These are phyloP conservation scores for Staphylotrichum tortipilum DNA, from an alignment of 495 filamentous ascomycete genomes.

Conservation along the genomic window DNA sequence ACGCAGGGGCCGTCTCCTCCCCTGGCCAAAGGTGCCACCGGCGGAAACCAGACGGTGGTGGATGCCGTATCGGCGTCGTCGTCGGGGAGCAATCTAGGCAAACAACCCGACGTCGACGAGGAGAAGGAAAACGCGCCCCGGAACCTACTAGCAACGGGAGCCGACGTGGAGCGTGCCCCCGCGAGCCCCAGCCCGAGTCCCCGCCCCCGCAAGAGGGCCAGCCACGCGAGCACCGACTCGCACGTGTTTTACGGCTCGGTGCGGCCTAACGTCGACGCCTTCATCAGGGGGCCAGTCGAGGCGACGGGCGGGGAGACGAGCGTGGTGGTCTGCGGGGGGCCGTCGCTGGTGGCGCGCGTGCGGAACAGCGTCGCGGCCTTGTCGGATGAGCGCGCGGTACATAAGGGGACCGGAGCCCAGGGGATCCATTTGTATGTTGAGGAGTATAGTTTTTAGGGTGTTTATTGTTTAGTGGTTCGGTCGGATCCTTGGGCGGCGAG, in stretches of 20 bases:
- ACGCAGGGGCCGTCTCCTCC: constrained; percentile 35
- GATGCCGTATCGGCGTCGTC: constrained; percentile 9
- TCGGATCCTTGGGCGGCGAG: no score
- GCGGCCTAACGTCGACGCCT: constrained; percentile 35
- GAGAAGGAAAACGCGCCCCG: no score
- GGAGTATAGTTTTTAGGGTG: constrained; percentile 37
- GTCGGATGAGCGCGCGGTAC: constrained; percentile 79
- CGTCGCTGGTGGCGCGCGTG: constrained; percentile 54
- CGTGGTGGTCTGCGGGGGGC: constrained; percentile 73
- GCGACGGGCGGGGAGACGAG: constrained; percentile 71
- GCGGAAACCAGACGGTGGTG: background rate
- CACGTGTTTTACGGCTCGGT: constrained; percentile 32
- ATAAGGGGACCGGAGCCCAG: constrained; percentile 85
- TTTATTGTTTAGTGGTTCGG: no score
- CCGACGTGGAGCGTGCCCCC: no score
- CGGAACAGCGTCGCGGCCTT: constrained; percentile 59
- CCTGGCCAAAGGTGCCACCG: background rate
- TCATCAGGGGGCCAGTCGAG: constrained; percentile 52
- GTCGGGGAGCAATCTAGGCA: constrained; percentile 10
- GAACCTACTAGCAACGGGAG: no score
- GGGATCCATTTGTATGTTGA: constrained; percentile 50
- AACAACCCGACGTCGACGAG: constrained; percentile 9
- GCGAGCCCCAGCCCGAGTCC: no score
- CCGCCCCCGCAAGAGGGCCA: constrained; percentile 22
- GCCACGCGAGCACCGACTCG: constrained; percentile 27